Conservation (phyloP, 140 eudicot genomes). For the Oenanthe javanica region DNA sequence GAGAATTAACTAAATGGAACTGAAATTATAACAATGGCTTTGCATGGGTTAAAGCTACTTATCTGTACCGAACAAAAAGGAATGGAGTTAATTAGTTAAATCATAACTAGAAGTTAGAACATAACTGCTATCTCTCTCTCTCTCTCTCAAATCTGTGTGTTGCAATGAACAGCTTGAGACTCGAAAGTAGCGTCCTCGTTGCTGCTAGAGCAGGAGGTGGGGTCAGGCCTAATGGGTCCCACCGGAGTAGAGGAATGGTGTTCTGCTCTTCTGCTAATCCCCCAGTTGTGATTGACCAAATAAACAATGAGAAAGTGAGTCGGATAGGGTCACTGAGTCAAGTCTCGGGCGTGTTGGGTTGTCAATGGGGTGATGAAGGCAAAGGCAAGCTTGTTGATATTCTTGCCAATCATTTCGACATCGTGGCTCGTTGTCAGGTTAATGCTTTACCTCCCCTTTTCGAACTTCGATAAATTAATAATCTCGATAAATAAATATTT, state of each 20-base stretch:
- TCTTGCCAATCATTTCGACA: conserved; percentile 77
- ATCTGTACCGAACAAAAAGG: no score
- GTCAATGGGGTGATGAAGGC: conserved; percentile 99
- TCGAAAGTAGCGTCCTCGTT: conserved; percentile 23
- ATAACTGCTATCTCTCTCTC: background rate
- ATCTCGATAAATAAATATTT: background rate
- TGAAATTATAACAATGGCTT: no score
- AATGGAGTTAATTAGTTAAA: no score
- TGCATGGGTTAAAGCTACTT: no score
- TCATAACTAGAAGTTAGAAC: no score
- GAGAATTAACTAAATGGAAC: no score
- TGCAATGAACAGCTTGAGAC: conserved; percentile 28
- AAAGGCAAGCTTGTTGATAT: conserved; percentile 96
- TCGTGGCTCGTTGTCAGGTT: conserved; percentile 98
- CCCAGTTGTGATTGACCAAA: conserved; percentile 18
- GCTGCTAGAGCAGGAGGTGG: conserved; percentile 1
- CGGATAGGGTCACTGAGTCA: conserved; percentile 71
- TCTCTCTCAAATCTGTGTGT: background rate
- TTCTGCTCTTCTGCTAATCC: conserved; percentile 8
- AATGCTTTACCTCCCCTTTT: background rate
- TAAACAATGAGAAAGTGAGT: conserved; percentile 22
- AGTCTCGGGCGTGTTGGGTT: conserved; percentile 87
- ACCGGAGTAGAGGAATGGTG: background rate
- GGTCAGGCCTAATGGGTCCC: background rate
- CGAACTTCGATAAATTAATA: background rate